These are phyloP conservation scores for Hemisphaericaspora xylanilytica DNA, from an alignment of 1,139 yeast genomes.

Conservation along the genomic window DNA sequence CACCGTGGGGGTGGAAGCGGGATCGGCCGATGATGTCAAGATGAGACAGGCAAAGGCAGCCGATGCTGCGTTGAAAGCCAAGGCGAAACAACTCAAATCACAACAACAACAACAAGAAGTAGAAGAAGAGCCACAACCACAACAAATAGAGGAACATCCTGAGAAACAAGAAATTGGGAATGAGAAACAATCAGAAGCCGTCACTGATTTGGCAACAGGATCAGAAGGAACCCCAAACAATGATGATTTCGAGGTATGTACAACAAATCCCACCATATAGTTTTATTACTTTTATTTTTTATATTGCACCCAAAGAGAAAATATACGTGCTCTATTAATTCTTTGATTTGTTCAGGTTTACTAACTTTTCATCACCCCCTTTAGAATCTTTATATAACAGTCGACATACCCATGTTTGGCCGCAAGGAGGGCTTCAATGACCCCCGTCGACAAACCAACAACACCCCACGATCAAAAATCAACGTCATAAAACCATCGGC, in stretches of 20 bases:
- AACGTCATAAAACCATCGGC: conserved; percentile 40
- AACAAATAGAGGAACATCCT: not conserved
- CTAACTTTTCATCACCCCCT: conserved; percentile 19
- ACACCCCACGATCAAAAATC: conserved; percentile 12
- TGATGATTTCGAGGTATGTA: conserved; percentile 40
- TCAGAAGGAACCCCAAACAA: conserved; percentile 18
- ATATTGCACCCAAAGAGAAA: not conserved
- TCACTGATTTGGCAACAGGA: conserved; percentile 22
- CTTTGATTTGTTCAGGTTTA: conserved; percentile 7
- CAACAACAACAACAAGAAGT: conserved; percentile 19
- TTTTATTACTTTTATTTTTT: conserved; percentile 1
- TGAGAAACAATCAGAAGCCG: conserved; percentile 15
- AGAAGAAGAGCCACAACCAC: conserved; percentile 7
- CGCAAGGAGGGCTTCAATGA: conserved; percentile 12
- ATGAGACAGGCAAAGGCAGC: conserved; percentile 25
- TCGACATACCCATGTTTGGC: conserved; percentile 41
- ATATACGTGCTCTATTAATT: conserved; percentile 1
- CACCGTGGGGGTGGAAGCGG: conserved; percentile 66
- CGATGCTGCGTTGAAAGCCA: not conserved
- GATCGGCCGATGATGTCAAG: conserved; percentile 70
- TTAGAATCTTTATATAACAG: conserved; percentile 36
- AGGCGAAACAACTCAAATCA: conserved; percentile 15
- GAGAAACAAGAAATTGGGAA: conserved; percentile 4
- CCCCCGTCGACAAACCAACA: not conserved
- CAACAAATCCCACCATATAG: conserved; percentile 3